Evolutionary conservation across 2,329 filamentous ascomycete genomes (phyloP), one percentile per base, ranked within the genome.

Genomic region (Penicillium italicum): DNA sequence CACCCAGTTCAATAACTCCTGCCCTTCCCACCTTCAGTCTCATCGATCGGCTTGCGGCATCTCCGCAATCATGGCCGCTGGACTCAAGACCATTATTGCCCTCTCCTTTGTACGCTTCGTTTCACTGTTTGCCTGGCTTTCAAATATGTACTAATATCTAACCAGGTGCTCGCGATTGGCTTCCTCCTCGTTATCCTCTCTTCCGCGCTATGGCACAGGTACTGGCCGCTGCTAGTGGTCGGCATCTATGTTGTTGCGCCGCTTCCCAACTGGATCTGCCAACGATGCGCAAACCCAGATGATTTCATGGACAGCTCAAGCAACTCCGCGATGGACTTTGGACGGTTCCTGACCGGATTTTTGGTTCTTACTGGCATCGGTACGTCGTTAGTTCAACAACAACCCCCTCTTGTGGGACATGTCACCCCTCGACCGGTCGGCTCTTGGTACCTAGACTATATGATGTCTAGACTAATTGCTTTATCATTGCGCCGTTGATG

Each of bases 171-270:
- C 64, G 94, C 94, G 67, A 94, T 99, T 69, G 94, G 94, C 68
- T 99, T 99, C 80, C 90, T 99, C 69, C 91, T 99, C 66, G 94
- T 97, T 66, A 99, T 99, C 76, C 89, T 99, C 69, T 97, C 92
- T 61, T 96, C 92, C 73, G 94, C 94, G 48, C 85, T 99, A 65
- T 99, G 89, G 84, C 84, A 93, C 73, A 90, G 91, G 77, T 99
- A 96, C 84, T 90, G 94, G 69, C 91, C 94, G 53, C 85, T 99
- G 62, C 85, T 97, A 62, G 94, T 99, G 66, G 94, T 99, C 61
- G 93, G 87, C 66, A 97, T 93, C 67, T 99, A 97, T 79, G 85
- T 97, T 63, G 74, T 97, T 67, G 94, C 94, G 53, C 94, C 94
- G 30, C 76, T 99, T 55, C 94, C 94, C 60, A 99, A 99, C 83